phyloP scores from a whole-genome alignment of 352 stramenopile species.

The Phytophthora palmivora region DNA sequence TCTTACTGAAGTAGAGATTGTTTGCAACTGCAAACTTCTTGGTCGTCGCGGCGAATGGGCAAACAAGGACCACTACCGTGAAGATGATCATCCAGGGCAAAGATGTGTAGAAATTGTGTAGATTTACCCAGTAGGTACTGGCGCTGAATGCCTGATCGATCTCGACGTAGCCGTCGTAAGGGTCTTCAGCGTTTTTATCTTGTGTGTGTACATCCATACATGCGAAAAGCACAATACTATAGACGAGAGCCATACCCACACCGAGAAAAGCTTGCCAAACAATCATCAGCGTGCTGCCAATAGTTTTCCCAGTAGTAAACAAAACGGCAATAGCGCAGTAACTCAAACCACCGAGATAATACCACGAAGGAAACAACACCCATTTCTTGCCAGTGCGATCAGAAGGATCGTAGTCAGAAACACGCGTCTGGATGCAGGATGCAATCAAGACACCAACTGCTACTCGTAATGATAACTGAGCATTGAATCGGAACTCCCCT shows the following conservation, averaged over 20 bases:
- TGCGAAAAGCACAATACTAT: conserved; percentile 77
- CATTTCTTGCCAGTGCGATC: conserved; percentile 42
- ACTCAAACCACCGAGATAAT: conserved; percentile 71
- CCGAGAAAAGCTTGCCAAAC: conserved; percentile 78
- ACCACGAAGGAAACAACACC: conserved; percentile 57
- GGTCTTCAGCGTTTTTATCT: conserved; percentile 33
- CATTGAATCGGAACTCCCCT: conserved; percentile 55
- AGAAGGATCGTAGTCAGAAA: conserved; percentile 32
- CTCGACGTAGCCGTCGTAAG: conserved; percentile 53
- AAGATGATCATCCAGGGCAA: conserved; percentile 81
- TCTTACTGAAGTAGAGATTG: conserved; percentile 80
- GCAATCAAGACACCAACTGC: conserved; percentile 49
- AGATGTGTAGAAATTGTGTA: conserved; percentile 69
- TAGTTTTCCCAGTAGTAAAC: conserved; percentile 74
- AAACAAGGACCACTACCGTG: conserved; percentile 62
- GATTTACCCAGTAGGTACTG: conserved; percentile 70
- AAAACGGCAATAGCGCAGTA: conserved; percentile 79
- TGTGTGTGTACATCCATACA: conserved; percentile 54
- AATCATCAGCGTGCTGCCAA: conserved; percentile 73
- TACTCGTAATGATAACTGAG: conserved; percentile 46
- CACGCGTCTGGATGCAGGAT: conserved; percentile 49
- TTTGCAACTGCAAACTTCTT: conserved; percentile 85
- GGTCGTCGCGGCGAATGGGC: conserved; percentile 72
- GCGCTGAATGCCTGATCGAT: conserved; percentile 69
- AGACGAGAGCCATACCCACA: conserved; percentile 74